Conservation (phyloP, 108 stramenopile genomes). For the Schizochytrium sp. region DNA sequence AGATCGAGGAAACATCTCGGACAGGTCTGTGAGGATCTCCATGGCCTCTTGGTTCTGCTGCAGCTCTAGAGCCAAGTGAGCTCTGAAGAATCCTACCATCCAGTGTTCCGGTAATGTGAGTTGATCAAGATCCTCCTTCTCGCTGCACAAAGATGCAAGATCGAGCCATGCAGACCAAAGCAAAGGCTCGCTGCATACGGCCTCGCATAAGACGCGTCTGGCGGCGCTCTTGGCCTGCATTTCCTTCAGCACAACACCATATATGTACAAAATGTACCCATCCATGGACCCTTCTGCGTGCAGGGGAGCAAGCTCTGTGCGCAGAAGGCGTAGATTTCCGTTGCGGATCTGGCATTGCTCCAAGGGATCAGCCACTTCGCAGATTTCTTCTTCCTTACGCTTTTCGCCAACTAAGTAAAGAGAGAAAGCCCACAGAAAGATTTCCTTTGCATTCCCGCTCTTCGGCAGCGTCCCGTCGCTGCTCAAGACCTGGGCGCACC, state of each 20-base stretch:
- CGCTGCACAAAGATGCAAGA: slow-evolving; percentile 80
- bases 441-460: slow-evolving; percentile 48
- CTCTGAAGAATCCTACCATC: slow-evolving; percentile 90
- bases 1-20: slow-evolving; percentile 77
- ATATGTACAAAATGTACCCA: slow-evolving; percentile 91
- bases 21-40: slow-evolving; percentile 59
- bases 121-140: slow-evolving; percentile 78
- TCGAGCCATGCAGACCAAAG: slow-evolving; percentile 98
- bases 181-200: slow-evolving; percentile 83
- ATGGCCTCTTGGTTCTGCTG: slow-evolving; percentile 84
- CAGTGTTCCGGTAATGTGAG: slow-evolving; percentile 76
- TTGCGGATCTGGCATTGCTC: slow-evolving; percentile 65
- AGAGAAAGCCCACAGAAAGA: slow-evolving; percentile 86
- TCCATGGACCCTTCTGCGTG: slow-evolving; percentile 75
- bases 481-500: slow-evolving; percentile 55
- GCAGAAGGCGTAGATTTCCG: slow-evolving; percentile 80
- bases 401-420: slow-evolving; percentile 93
- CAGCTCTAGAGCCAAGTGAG: slow-evolving; percentile 88
- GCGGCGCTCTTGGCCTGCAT: slow-evolving; percentile 65
- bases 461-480: slow-evolving; percentile 21
- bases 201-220: slow-evolving; percentile 80
- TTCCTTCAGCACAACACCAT: slow-evolving; percentile 81
- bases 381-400: slow-evolving; percentile 83
- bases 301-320: slow-evolving; percentile 77
- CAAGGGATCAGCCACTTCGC: slow-evolving; percentile 75